Percentiles rank a stretch among this genome's conserved stretches.
These are phyloP conservation scores for Geotrichum aggregatum DNA, from an alignment of 1,139 yeast genomes.

Conservation along the genomic window DNA sequence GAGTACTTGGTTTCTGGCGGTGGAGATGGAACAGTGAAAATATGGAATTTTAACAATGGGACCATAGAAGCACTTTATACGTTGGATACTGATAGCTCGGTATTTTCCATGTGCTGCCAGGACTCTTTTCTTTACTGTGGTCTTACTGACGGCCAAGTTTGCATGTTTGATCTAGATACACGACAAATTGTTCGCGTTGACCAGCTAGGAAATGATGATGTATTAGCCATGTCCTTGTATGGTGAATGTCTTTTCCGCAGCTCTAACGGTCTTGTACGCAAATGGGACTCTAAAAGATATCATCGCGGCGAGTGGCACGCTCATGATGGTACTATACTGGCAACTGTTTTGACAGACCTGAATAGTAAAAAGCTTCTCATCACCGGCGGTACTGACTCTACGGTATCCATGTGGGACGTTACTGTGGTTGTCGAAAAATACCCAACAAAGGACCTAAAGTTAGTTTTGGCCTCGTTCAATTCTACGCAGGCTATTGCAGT, in stretches of 20 bases:
- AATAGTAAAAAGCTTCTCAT: slow-evolving; percentile 37
- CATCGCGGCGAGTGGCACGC: slow-evolving; percentile 36
- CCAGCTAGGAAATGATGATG: slow-evolving; percentile 44
- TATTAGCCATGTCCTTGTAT: slow-evolving; percentile 51
- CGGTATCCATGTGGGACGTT: slow-evolving; percentile 59
- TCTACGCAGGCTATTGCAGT: slow-evolving; percentile 13
- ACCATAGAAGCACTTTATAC: slow-evolving; percentile 38
- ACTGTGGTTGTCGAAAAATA: slow-evolving; percentile 26
- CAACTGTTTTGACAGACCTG: slow-evolving; percentile 28
- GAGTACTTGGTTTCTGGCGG: slow-evolving; percentile 64
- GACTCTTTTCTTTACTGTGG: slow-evolving; percentile 77
- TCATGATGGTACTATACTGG: slow-evolving; percentile 36
- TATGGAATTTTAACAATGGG: slow-evolving; percentile 55
- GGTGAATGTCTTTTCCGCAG: slow-evolving; percentile 53
- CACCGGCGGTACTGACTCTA: slow-evolving; percentile 60
- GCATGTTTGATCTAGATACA: slow-evolving; percentile 81
- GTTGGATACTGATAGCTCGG: slow-evolving; percentile 64
- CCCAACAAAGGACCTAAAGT: slow-evolving; percentile 1
- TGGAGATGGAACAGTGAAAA: slow-evolving; percentile 80
- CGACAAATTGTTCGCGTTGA: slow-evolving; percentile 56
- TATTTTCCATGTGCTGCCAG: slow-evolving; percentile 60
- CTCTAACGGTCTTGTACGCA: slow-evolving; percentile 34
- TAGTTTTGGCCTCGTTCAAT: slow-evolving; percentile 23
- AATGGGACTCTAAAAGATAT: slow-evolving; percentile 35
- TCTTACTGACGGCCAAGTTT: slow-evolving; percentile 62